phyloP scores from a whole-genome alignment of 1,284 basidiomycete genomes.

The Phenoliferia sp. region DNA sequence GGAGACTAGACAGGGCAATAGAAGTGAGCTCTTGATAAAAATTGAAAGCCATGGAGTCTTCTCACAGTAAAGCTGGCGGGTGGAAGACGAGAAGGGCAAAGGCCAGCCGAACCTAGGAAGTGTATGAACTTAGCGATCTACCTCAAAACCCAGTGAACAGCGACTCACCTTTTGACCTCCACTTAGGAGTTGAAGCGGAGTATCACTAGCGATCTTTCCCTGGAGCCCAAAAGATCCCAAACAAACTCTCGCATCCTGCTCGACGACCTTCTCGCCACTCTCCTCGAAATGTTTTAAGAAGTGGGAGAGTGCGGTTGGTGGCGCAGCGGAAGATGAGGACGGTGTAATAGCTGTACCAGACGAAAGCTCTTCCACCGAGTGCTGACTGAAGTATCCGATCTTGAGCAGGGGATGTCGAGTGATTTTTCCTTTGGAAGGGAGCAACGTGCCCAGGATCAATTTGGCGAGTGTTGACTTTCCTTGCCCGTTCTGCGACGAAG shows the following conservation, averaged over 20 bases:
- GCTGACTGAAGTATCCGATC: conserved; percentile 51
- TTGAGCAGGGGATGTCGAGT: conserved; percentile 55
- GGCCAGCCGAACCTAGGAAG: conserved; percentile 46
- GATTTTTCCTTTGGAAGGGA: conserved; percentile 54
- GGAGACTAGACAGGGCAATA: conserved; percentile 36
- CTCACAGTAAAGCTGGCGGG: conserved; percentile 51
- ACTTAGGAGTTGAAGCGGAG: conserved; percentile 50
- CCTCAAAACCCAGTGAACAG: no score
- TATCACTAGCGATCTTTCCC: conserved; percentile 49
- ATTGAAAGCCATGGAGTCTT: no score
- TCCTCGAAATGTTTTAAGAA: conserved; percentile 42
- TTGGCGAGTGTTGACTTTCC: conserved; percentile 57
- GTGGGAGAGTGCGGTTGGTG: conserved; percentile 46
- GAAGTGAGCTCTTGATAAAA: neutral
- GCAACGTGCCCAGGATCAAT: conserved; percentile 53
- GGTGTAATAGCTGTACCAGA: conserved; percentile 49
- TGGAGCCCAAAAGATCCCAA: conserved; percentile 53
- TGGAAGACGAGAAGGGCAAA: conserved; percentile 51
- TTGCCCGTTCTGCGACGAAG: conserved; percentile 45
- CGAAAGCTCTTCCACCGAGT: conserved; percentile 41
- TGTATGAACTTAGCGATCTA: no score
- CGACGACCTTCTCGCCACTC: conserved; percentile 42
- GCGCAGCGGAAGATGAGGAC: conserved; percentile 5
- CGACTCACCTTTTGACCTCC: conserved; percentile 55
- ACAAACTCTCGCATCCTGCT: conserved; percentile 48